Evolutionary conservation across 2,329 filamentous ascomycete species (phyloP), one percentile per base, ranked within the genome.

Genomic region (Monilinia fructicola): DNA sequence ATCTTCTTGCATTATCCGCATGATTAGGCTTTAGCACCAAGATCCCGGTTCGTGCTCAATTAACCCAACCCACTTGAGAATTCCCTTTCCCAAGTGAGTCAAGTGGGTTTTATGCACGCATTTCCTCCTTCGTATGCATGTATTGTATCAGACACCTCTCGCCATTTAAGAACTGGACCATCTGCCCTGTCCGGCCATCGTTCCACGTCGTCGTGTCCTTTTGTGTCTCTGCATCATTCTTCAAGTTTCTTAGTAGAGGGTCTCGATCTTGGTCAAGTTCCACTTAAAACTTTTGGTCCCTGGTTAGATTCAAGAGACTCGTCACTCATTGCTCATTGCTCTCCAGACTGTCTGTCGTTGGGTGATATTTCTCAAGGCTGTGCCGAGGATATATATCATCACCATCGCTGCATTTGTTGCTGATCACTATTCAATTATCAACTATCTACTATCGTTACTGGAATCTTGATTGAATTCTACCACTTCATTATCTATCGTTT

Each of bases 311-410:
- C 28, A 40, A 48, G 46, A 31, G 46, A 50, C 38, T 53, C 54
- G 63, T 65, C 63, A 65, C 44, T 65, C 63, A 54, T 65, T 65
- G 54, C 35, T 26, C 35, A 40, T 53, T 23, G n/a, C 31, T 23
- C 21, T 52, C 6, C 2, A 28, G 12, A 31, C 56, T 53, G 12
- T 26, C 52, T 40, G 48, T 28, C 23, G 31, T 23, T 23, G 21
- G 21, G 21, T 35, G 52, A 16, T 18, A 48, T 46, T 54, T 63
- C 60, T 23, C 18, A 63, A 38, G 60, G 60, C 60, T 63, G 60
- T 54, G 60, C 60, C 60, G 38, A 54, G 14, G 60, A 46, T 62
- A 63, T 52, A 40, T 46, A 46, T 46, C 44, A 18, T n/a, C n/a
- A 44, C 35, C 31, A 35, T 35, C 48, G 18, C 40, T 63, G 38